Conservation (phyloP, 1,139 yeast genomes). For the Geotrichum carabidarum region DNA sequence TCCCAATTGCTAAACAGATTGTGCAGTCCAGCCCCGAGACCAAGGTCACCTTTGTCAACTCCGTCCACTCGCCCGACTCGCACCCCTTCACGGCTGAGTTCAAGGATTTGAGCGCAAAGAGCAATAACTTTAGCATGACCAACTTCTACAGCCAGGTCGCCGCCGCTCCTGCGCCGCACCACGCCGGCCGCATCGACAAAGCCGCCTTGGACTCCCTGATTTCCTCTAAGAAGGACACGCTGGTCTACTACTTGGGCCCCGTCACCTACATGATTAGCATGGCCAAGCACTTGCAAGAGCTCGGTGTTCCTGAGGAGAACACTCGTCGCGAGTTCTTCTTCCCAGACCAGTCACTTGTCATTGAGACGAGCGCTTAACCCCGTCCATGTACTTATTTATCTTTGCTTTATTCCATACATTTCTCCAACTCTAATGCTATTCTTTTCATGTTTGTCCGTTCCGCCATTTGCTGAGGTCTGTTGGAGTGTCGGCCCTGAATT, state of each 20-base stretch:
- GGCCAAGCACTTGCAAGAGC: constrained; percentile 13
- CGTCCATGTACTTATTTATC: neutral
- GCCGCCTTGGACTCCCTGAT: constrained; percentile 21
- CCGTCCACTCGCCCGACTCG: constrained; percentile 23
- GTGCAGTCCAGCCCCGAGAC: constrained; percentile 12
- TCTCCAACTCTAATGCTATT: neutral
- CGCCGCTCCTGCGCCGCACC: constrained; percentile 5
- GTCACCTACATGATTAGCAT: constrained; percentile 18
- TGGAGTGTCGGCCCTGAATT: neutral
- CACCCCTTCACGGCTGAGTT: constrained; percentile 26
- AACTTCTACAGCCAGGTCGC: constrained; percentile 22
- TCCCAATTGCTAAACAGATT: constrained; percentile 48
- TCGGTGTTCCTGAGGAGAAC: constrained; percentile 16
- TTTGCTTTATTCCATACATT: neutral
- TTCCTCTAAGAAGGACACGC: constrained; percentile 4
- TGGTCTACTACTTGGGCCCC: constrained; percentile 19
- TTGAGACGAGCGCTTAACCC: constrained; percentile 1
- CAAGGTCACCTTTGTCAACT: constrained; percentile 26
- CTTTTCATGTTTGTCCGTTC: neutral
- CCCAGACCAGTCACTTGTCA: constrained; percentile 18
- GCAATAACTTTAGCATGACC: constrained; percentile 23
- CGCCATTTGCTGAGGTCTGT: neutral
- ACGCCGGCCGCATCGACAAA: constrained; percentile 21
- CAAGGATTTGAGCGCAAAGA: constrained; percentile 17
- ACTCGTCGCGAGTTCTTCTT: constrained; percentile 20